Evolutionary conservation across 352 stramenopile genomes (phyloP).

Genomic region (Globisporangium abappressorium): DNA sequence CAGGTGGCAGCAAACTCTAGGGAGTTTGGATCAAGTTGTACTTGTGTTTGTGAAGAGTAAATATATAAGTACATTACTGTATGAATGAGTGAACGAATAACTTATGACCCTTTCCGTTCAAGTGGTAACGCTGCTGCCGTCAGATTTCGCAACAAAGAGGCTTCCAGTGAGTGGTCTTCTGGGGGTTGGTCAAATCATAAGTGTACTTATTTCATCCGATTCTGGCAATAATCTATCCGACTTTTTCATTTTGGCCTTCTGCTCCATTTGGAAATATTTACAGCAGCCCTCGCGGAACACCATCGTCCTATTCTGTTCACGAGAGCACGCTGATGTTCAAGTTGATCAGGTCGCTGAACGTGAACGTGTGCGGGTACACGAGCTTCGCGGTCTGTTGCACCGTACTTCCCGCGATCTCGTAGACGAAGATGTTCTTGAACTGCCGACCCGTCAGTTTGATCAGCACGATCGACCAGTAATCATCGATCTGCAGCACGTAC

Average conservation of each 20-base stretch:
- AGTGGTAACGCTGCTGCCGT: too few relatives aligned
- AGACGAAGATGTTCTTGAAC: slow-evolving; percentile 24
- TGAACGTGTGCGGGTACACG: slow-evolving; percentile 12
- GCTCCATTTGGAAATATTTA: background rate
- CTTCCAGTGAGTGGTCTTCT: too few relatives aligned
- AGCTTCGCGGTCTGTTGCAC: slow-evolving; percentile 14
- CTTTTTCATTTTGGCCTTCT: background rate
- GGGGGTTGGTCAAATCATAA: too few relatives aligned
- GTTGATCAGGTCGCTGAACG: background rate
- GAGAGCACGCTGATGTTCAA: slow-evolving; percentile 18
- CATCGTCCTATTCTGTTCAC: slow-evolving; percentile 9
- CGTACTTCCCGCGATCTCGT: slow-evolving; percentile 20
- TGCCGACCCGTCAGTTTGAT: slow-evolving; percentile 21
- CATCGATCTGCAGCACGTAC: slow-evolving; percentile 26
- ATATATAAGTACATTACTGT: background rate
- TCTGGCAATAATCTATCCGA: too few relatives aligned
- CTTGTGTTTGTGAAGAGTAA: background rate
- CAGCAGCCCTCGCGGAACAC: background rate
- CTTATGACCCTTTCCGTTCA: too few relatives aligned
- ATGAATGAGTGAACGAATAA: too few relatives aligned
- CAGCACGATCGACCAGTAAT: slow-evolving; percentile 25
- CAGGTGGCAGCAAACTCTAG: background rate
- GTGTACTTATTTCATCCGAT: too few relatives aligned
- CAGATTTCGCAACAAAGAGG: too few relatives aligned
- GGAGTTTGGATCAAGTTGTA: background rate